Percentiles rank a stretch among this genome's conserved stretches.
Conservation (phyloP, 2,329 filamentous ascomycete genomes). For the Fusarium foetens region DNA sequence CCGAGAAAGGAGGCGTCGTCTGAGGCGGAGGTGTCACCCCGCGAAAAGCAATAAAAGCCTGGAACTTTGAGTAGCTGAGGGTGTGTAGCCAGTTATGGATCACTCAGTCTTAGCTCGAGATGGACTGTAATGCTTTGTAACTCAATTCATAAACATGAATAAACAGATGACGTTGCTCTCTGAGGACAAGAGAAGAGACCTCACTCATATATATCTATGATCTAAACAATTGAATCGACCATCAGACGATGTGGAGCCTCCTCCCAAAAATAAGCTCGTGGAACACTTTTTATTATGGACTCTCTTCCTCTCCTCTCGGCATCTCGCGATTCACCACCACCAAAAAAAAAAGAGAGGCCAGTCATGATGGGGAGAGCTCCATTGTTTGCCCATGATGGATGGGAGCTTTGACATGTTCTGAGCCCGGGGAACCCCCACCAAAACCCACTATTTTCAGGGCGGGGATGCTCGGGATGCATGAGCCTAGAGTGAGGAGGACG, state of each 20-base stretch:
- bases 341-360: not conserved
- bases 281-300: constrained; percentile 24
- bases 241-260: constrained; percentile 21
- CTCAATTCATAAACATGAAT: constrained; percentile 11
- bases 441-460: constrained; percentile 33
- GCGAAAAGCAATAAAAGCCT: constrained; percentile 26
- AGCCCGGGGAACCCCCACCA: constrained; percentile 29
- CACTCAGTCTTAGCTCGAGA: constrained; percentile 5
- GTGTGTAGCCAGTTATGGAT: constrained; percentile 4
- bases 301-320: not conserved
- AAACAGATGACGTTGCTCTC: constrained; percentile 12
- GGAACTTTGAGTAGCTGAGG: constrained; percentile 18
- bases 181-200: not conserved
- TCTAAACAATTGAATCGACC: not conserved
- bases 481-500: constrained; percentile 8
- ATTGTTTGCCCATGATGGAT: constrained; percentile 29
- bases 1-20: constrained; percentile 23
- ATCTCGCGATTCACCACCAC: constrained; percentile 6
- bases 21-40: constrained; percentile 34
- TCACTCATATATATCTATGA: not conserved
- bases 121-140: constrained; percentile 15
- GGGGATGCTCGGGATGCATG: constrained; percentile 24
- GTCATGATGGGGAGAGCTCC: constrained; percentile 36
- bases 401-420: constrained; percentile 21
- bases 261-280: constrained; percentile 25